Evolutionary conservation across 768 basidiomycete species (phyloP), one percentile per base, ranked within the genome.

Genomic region (Naganishia vaughanmartiniae): DNA sequence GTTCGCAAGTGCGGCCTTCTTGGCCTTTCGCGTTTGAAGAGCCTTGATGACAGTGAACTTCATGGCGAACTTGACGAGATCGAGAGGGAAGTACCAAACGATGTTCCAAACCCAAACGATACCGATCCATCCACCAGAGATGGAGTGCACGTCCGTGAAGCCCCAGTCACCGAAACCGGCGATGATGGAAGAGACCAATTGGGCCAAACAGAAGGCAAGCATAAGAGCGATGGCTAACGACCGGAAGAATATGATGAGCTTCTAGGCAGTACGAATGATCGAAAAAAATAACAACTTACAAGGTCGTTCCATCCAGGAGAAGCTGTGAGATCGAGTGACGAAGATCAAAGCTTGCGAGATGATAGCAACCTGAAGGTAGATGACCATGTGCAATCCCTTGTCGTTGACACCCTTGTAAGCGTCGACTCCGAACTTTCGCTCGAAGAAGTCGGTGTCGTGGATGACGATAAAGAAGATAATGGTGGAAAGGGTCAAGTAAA

Each of bases 311-410:
- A 75, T 79, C 77, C 77, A 81, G 48, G 77, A 81, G 42, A 76
- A 76, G 51, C 77, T 75, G 77, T 94, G 93, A 75, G 93, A 88
- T 84, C 93, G 92, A 48, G 93, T 95, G 82, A 94, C 87, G 84
- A 95, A 95, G 84, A 95, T 96, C 74, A 98, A 85, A 1, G 95
- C 95, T 82, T 98, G 95, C 55, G 95, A 97, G 84, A 98, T 98
- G 83, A 97, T 94, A 72, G 95, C 95, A 70, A 98, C 95, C 84
- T 95, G 92, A 75, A 94, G 87, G 85, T 96, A 95, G 79, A 93
- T 85, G 76, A 96, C 87, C 84, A 89, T 90, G 85, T 95, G 92
- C 6, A 93, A 84, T 75, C 88, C 84, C n/a, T 80, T 82, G 80
- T 92, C 89, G 80, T 90, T 90, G 72, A 72, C 65, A 54, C 74